Evolutionary conservation across 495 filamentous ascomycete species (phyloP).

Genomic region (Cryomyces minteri): DNA sequence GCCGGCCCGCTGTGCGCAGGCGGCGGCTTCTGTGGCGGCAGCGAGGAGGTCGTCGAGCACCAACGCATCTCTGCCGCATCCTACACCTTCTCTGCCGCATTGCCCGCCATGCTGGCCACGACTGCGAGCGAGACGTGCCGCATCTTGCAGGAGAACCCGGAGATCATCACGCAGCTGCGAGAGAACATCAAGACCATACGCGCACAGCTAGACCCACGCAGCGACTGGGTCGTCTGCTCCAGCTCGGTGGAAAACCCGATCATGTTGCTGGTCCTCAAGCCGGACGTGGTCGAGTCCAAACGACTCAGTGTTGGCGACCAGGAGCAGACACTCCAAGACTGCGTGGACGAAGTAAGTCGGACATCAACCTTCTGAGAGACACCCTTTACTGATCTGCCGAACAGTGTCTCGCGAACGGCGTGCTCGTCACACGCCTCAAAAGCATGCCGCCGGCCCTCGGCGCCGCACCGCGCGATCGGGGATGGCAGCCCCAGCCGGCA

Average conservation of each 20-base stretch:
- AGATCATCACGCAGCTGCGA: slow-evolving; percentile 52
- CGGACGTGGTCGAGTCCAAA: slow-evolving; percentile 56
- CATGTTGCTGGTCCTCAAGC: slow-evolving; percentile 69
- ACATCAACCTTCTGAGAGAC: background rate
- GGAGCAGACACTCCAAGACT: slow-evolving; percentile 71
- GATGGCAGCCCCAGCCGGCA: slow-evolving; percentile 47
- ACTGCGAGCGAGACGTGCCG: slow-evolving; percentile 82
- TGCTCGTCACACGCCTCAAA: slow-evolving; percentile 76
- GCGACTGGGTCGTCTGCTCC: slow-evolving; percentile 80
- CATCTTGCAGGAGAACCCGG: slow-evolving; percentile 66
- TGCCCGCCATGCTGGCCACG: slow-evolving; percentile 84
- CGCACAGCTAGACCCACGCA: slow-evolving; percentile 74
- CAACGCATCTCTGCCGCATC: slow-evolving; percentile 79
- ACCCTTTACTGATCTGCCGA: background rate
- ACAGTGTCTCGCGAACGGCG: slow-evolving; percentile 61
- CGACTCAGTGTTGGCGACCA: slow-evolving; percentile 53
- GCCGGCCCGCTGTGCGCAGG: slow-evolving; percentile 80
- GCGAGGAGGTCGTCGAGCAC: slow-evolving; percentile 79
- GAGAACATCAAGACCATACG: slow-evolving; percentile 71
- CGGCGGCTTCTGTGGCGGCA: slow-evolving; percentile 88
- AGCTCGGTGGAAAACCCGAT: slow-evolving; percentile 73
- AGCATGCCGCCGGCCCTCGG: slow-evolving; percentile 42
- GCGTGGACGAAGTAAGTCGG: slow-evolving; percentile 69
- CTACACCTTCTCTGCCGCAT: slow-evolving; percentile 87
- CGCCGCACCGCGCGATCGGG: slow-evolving; percentile 39